Conservation (phyloP, 768 basidiomycete genomes). For the Boletus sp. region DNA sequence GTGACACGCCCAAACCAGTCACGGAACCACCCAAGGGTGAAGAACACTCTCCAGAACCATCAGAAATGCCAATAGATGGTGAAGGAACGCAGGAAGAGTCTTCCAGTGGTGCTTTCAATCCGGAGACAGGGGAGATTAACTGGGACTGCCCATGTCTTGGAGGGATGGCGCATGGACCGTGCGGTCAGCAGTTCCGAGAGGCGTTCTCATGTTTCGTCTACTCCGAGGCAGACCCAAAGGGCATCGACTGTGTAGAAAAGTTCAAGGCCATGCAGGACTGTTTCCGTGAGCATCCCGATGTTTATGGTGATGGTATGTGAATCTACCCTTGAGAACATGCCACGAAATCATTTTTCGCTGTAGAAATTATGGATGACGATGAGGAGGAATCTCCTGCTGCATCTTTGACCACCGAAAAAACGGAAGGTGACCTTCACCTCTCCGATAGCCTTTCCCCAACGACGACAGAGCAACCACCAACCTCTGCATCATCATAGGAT, state of each 20-base stretch:
- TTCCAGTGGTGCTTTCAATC: conserved; percentile 75
- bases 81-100: conserved; percentile 29
- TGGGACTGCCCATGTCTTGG: conserved; percentile 99
- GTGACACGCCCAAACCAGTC: conserved; percentile 17
- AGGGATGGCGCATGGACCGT: conserved; percentile 97
- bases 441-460: conserved; percentile 6
- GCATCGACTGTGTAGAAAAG: conserved; percentile 95
- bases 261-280: conserved; percentile 98
- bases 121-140: conserved; percentile 98
- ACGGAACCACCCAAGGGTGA: conserved; percentile 1
- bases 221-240: conserved; percentile 95
- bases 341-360: conserved; percentile 3
- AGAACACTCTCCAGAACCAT: conserved; percentile 8
- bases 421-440: conserved; percentile 2
- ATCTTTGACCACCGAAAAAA: conserved; percentile 2
- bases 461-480: conserved; percentile 8
- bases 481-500: conserved; percentile 19
- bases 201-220: conserved; percentile 97
- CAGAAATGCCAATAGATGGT: conserved; percentile 14
- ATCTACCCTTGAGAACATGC: neutral
- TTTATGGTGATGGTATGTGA: conserved; percentile 87
- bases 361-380: conserved; percentile 71
- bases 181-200: conserved; percentile 87
- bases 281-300: conserved; percentile 92
- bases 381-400: conserved; percentile 41